Evolutionary conservation across 2,329 filamentous ascomycete genomes (phyloP).

Genomic region (Sporothrix curviconia): DNA sequence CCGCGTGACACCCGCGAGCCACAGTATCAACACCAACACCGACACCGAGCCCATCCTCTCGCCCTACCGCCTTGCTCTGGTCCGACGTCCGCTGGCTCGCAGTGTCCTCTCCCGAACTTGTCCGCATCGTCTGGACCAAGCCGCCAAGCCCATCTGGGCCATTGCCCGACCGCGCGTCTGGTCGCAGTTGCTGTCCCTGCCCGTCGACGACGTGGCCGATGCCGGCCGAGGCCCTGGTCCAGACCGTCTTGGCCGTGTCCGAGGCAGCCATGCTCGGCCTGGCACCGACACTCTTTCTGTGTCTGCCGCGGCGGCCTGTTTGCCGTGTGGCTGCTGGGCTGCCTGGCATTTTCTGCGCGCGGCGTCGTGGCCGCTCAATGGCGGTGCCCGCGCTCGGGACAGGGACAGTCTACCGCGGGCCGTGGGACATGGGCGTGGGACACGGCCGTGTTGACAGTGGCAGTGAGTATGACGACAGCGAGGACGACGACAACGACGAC

Average conservation of each 20-base stretch:
- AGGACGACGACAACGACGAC: conserved; percentile 17
- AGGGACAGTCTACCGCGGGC: background rate
- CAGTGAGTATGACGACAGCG: background rate
- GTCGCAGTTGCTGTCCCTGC: conserved; percentile 4
- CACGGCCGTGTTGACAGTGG: background rate
- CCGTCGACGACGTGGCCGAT: conserved; percentile 30
- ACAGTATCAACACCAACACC: background rate
- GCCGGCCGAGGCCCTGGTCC: conserved; percentile 23
- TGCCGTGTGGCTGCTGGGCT: conserved; percentile 22
- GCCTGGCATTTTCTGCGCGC: conserved; percentile 21
- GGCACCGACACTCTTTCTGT: conserved; percentile 24
- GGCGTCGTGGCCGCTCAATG: conserved; percentile 28
- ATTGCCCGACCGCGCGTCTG: background rate
- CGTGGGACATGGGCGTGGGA: conserved; percentile 1
- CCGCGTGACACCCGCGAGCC: background rate
- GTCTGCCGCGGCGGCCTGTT: conserved; percentile 29
- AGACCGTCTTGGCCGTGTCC: conserved; percentile 15
- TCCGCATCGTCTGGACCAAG: background rate
- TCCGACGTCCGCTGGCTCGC: conserved; percentile 13
- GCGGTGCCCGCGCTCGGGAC: background rate
- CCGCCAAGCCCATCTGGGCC: background rate
- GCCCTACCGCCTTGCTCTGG: background rate
- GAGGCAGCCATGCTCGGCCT: conserved; percentile 25
- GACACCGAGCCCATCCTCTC: background rate
- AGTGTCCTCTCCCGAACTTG: background rate